These are phyloP conservation scores for Raffaelea albimanens DNA, from an alignment of 2,329 filamentous ascomycete genomes.

Conservation along the genomic window DNA sequence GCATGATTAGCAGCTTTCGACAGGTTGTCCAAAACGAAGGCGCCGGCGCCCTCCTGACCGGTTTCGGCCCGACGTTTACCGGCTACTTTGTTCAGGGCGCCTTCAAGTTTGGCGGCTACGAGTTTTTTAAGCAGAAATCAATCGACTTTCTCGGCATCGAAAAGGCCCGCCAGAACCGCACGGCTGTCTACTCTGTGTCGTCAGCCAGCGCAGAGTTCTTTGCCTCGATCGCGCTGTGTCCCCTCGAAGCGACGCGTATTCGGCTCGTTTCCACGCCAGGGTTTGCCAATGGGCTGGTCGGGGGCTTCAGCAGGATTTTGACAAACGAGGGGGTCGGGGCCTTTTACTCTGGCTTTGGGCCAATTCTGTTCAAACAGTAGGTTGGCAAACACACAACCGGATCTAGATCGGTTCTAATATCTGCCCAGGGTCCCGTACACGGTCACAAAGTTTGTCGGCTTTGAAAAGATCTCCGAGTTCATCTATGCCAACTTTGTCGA, in stretches of 20 bases:
- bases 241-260: slow-evolving; percentile 76
- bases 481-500: slow-evolving; percentile 51
- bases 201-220: slow-evolving; percentile 50
- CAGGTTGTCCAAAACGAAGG: slow-evolving; percentile 69
- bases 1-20: slow-evolving; percentile 68
- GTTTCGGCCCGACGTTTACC: slow-evolving; percentile 66
- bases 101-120: slow-evolving; percentile 82
- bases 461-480: slow-evolving; percentile 67
- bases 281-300: slow-evolving; percentile 63
- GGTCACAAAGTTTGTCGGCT: slow-evolving; percentile 83
- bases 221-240: slow-evolving; percentile 68
- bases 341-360: slow-evolving; percentile 77
- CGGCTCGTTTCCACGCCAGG: slow-evolving; percentile 72
- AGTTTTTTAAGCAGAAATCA: slow-evolving; percentile 79
- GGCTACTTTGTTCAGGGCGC: slow-evolving; percentile 81
- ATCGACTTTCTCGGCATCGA: slow-evolving; percentile 67
- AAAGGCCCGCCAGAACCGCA: slow-evolving; percentile 60
- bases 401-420: too few species aligned
- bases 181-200: slow-evolving; percentile 60
- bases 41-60: slow-evolving; percentile 67
- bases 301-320: slow-evolving; percentile 65
- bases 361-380: slow-evolving; percentile 64
- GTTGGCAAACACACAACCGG: too few species aligned
- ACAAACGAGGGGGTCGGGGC: slow-evolving; percentile 65
- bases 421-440: slow-evolving; percentile 57